Conservation (phyloP, 2,329 filamentous ascomycete genomes). For the Colletotrichum sp. region DNA sequence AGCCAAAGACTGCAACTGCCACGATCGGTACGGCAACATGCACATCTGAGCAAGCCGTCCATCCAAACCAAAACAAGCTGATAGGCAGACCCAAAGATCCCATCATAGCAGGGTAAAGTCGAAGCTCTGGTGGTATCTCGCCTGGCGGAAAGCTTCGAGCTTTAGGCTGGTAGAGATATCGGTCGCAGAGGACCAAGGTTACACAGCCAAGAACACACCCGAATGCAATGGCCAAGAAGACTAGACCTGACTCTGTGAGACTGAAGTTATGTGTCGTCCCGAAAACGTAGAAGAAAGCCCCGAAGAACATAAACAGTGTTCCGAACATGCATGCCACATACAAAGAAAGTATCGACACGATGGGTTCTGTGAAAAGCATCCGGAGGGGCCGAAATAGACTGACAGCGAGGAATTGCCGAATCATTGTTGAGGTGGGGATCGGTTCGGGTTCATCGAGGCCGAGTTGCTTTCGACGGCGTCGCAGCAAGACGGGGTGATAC, state of each 20-base stretch:
- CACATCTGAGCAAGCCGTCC: neutral
- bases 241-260: neutral
- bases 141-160: neutral
- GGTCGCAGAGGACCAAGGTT: neutral
- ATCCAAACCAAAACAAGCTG: neutral
- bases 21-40: neutral
- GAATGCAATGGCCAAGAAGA: neutral
- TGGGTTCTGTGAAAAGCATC: slow-evolving; percentile 67
- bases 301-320: slow-evolving; percentile 58
- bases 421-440: slow-evolving; percentile 30
- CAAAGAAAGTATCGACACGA: slow-evolving; percentile 59
- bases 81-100: neutral
- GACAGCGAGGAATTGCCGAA: slow-evolving; percentile 46
- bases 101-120: neutral
- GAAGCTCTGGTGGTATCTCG: neutral
- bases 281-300: neutral
- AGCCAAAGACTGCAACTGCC: neutral
- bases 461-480: neutral
- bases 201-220: neutral
- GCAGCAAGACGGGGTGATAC: slow-evolving; percentile 53
- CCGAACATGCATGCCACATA: slow-evolving; percentile 57
- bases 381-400: slow-evolving; percentile 47
- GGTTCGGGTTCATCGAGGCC: slow-evolving; percentile 22
- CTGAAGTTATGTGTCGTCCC: neutral
- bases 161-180: neutral